Evolutionary conservation across 2,329 filamentous ascomycete species (phyloP), one percentile per base, ranked within the genome.

Genomic region (Cadophora sp.): DNA sequence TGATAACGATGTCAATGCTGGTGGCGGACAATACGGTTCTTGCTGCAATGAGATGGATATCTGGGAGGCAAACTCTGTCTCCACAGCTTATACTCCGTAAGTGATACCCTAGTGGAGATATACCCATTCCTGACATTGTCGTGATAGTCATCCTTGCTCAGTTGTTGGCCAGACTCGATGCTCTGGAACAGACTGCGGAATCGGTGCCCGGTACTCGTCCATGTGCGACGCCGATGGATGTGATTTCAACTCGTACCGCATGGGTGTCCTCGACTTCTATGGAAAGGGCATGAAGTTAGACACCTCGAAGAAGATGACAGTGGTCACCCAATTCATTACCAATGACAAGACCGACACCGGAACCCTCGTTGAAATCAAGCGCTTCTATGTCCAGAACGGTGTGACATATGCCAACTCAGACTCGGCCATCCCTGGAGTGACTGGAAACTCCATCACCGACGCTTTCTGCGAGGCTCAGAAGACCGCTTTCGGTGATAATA

Each of bases 21-120:
- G 86, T 65, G 73, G 76, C 36, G 85, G 85, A 55, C 77, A 79
- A 55, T 81, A 83, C 63, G 89, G 89, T 71, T 81, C 87, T 50
- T 91, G 89, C 83, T 91, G 89, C 78, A 80, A 84, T 51, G 89
- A 91, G 79, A 88, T 91, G 84, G 89, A 91, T 74, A 83, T 89
- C 76, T 89, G 87, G 87, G 87, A 89, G 76, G 86, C 86, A 59
- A 89, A 89, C 80, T 82, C 79, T 66, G 81, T 87, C 73, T 83
- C 86, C 24, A 82, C 81, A 24, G 87, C 87, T 24, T 82, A 83
- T 71, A 89, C 87, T 18, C 86, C 87, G 71, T 73, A 63, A 67
- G 69, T 51, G 33, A 20, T 6, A 18, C 13, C 14, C 20, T 39
- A 60, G 22, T 39, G 22, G 5, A 14, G 11, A 56, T n/a, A 5